Base-by-base conservation (phyloP, 176 grass and related monocot species). In the Poa pratensis region DNA sequence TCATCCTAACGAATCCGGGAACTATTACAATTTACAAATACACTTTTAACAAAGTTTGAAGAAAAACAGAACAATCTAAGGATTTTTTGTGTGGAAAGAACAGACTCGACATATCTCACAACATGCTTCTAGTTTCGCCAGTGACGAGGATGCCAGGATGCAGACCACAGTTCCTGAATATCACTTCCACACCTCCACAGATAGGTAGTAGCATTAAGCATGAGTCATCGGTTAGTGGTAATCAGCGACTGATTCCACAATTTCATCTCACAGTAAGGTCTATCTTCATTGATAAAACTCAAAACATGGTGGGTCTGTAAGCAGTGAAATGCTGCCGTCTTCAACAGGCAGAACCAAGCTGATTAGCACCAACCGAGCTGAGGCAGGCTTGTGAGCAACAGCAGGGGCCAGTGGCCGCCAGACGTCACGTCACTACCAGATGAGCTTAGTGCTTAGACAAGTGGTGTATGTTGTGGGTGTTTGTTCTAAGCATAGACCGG, bases 41-140 rank as follows among this genome's bases (percentile, higher is more conserved):
- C 19, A 24, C 5, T 39, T 80, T 64, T 48, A 52, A 24, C 9
- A 27, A 71, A 0, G 9, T 78, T 30, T 73, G 15, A 16, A 59
- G 37, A 68, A 61, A 69, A 20, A 69, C 1, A 15, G 37, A 52
- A 7, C 42, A 73, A 62, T 37, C 54, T 6, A 59, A 77, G 28
- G 73, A 52, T 83, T 84, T 45, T 53, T n/a, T n/a, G n/a, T n/a
- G n/a, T n/a, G 19, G 32, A 27, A 66, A 23, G 13, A 73, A 84
- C 18, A 45, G 51, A 54, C 3, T 64, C 23, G 0, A 78, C 27
- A 67, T 53, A 83, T 37, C 53, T 43, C 55, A 73, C 72, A 27
- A 85, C 37, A 58, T 37, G 79, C 5, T 30, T 42, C 22, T 17
- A 1, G 14, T 73, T 49, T 50, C 4, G 24, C 70, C n/a, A 9